These are phyloP conservation scores for Hymenochaete sp. DNA, from an alignment of 1,284 basidiomycete genomes.

Conservation along the genomic window DNA sequence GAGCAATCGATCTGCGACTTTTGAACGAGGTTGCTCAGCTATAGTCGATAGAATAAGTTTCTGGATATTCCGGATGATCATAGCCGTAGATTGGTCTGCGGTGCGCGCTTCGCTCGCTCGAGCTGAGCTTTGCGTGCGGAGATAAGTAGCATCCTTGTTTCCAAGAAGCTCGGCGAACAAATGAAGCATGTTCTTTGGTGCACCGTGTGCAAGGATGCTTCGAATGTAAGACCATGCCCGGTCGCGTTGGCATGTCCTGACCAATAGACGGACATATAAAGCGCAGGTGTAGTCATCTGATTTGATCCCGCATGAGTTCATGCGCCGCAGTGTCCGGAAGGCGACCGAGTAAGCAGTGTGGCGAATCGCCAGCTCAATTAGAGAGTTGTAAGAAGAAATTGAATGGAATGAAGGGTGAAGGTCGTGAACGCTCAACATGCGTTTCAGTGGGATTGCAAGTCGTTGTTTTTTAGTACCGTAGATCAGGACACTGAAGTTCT, in stretches of 20 bases:
- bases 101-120: background rate
- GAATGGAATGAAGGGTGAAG: slow-evolving; percentile 21
- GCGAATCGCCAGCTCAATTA: slow-evolving; percentile 28
- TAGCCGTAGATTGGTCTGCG: background rate
- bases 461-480: too few relatives aligned
- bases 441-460: slow-evolving; percentile 9
- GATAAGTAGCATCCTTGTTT: slow-evolving; percentile 4
- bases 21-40: background rate
- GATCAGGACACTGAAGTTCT: slow-evolving; percentile 14
- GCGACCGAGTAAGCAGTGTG: slow-evolving; percentile 26
- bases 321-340: slow-evolving; percentile 23
- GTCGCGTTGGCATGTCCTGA: slow-evolving; percentile 28
- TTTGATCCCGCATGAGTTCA: slow-evolving; percentile 25
- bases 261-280: slow-evolving; percentile 28
- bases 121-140: background rate
- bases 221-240: slow-evolving; percentile 24
- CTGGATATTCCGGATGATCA: background rate
- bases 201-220: slow-evolving; percentile 1
- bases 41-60: slow-evolving; percentile 3
- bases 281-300: slow-evolving; percentile 26
- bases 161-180: slow-evolving; percentile 15
- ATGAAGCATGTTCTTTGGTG: background rate
- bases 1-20: slow-evolving; percentile 9
- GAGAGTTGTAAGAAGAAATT: slow-evolving; percentile 28
- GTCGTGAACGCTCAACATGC: slow-evolving; percentile 26